Evolutionary conservation across 306 rosid genomes (phyloP), one percentile per base, ranked within the genome.

Genomic region (Cicer cuneatum): DNA sequence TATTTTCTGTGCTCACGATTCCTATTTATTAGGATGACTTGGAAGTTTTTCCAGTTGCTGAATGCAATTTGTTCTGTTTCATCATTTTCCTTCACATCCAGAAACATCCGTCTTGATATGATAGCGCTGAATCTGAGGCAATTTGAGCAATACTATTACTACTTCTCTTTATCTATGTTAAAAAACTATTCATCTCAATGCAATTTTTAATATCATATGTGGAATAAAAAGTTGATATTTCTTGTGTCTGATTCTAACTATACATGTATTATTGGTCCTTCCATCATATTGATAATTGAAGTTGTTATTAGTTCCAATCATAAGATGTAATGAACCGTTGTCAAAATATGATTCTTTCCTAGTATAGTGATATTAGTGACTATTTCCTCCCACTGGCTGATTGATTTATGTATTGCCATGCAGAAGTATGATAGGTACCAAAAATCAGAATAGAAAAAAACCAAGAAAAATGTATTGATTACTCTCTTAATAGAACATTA

Each of bases 51-150:
- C 69, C n/a, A 19, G 78, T 73, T 66, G 54, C 52, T n/a, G 2
- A 45, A 45, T 66, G 63, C 57, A 45, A 35, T 54, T 64, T 78
- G 21, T 79, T 65, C 8, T 6, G 45, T 33, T 79, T 79, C 39
- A 4, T 54, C 37, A 71, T 12, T 56, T 42, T 1, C 40, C 35
- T 10, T 51, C 49, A 15, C 67, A 52, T 72, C 60, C n/a, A 64
- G 1, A 75, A 75, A 75, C 19, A 29, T 39, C 46, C 45, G n/a
- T 75, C 8, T 54, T 29, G 39, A 66, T 52, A 49, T 43, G 38
- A 42, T 69, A 77, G 29, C 7, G 1, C 21, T 39, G 9, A 39
- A 24, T 52, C 47, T 2, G 10, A 71, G 24, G 11, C 24, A 37
- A 71, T 52, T 11, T 66, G 54, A 68, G 38, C n/a, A n/a, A n/a